Conservation (phyloP, 768 basidiomycete species). For the Lentinula lateritia region DNA sequence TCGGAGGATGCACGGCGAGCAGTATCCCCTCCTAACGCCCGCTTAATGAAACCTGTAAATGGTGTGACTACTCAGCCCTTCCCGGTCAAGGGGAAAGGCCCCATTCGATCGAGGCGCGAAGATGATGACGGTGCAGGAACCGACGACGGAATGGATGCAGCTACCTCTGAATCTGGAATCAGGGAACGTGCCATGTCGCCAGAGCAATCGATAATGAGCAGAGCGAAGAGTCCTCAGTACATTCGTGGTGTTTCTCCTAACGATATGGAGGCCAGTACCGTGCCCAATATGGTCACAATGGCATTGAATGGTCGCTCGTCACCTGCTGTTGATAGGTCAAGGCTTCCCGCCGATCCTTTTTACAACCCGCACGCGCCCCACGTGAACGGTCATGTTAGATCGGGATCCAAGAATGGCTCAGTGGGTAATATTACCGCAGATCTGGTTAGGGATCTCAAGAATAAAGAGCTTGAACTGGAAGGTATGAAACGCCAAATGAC, state of each 20-base stretch:
- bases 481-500: slow-evolving; percentile 66
- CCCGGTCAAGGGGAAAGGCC: slow-evolving; percentile 40
- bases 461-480: slow-evolving; percentile 79
- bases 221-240: slow-evolving; percentile 56
- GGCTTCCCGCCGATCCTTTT: slow-evolving; percentile 58
- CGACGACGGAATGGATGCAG: slow-evolving; percentile 42
- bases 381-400: slow-evolving; percentile 42
- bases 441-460: slow-evolving; percentile 71
- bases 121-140: slow-evolving; percentile 28
- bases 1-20: slow-evolving; percentile 59
- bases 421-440: slow-evolving; percentile 71
- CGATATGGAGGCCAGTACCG: slow-evolving; percentile 27
- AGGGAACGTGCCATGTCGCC: slow-evolving; percentile 54
- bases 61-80: slow-evolving; percentile 30
- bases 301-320: slow-evolving; percentile 53
- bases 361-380: slow-evolving; percentile 25
- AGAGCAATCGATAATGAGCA: slow-evolving; percentile 31
- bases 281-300: slow-evolving; percentile 53
- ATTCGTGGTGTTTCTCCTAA: slow-evolving; percentile 60
- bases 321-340: slow-evolving; percentile 44
- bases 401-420: slow-evolving; percentile 46
- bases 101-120: slow-evolving; percentile 35
- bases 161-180: slow-evolving; percentile 31
- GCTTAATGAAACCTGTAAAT: slow-evolving; percentile 39
- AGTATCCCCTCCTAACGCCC: slow-evolving; percentile 52